Evolutionary conservation across 78 protist genomes (phyloP).

Genomic region (Monosiga brevicollis): DNA sequence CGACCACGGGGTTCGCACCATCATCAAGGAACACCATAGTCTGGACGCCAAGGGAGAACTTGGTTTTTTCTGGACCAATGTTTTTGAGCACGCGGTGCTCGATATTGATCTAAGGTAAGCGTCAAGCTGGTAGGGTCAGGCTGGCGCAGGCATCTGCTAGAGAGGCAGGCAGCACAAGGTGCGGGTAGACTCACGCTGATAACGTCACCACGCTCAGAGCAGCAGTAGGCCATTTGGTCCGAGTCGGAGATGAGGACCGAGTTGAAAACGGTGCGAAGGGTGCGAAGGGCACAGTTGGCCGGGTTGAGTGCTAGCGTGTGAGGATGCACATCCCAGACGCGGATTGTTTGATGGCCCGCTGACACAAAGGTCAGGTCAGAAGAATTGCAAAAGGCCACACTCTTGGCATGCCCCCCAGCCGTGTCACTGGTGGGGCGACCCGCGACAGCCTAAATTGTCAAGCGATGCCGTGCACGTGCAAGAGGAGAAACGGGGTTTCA

Average conservation of each 20-base stretch:
- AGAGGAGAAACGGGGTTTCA: no score
- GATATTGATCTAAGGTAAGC: no score
- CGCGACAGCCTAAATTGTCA: no score
- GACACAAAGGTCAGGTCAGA: conserved; percentile 26
- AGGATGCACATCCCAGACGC: conserved; percentile 48
- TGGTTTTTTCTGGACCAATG: conserved; percentile 20
- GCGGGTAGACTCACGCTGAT: conserved; percentile 10
- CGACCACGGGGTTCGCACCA: no score
- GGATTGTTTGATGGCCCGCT: conserved; percentile 25
- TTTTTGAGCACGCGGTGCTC: neutral
- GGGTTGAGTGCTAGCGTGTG: conserved; percentile 34
- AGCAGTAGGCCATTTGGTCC: conserved; percentile 23
- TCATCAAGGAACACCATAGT: no score
- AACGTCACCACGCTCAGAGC: conserved; percentile 58
- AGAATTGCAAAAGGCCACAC: conserved; percentile 2
- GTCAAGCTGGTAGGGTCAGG: no score
- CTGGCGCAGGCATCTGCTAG: no score
- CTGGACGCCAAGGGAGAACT: conserved; percentile 18
- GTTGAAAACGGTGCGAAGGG: conserved; percentile 2
- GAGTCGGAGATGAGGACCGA: conserved; percentile 12
- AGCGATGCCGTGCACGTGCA: no score
- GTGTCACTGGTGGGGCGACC: no score
- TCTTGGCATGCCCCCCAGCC: neutral
- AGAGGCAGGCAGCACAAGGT: no score
- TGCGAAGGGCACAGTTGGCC: conserved; percentile 24